A percentile compares a stretch with the other conserved stretches of the same genome.
phyloP scores from a whole-genome alignment of 768 basidiomycete genomes.

The Gloeostereum incarnatum region DNA sequence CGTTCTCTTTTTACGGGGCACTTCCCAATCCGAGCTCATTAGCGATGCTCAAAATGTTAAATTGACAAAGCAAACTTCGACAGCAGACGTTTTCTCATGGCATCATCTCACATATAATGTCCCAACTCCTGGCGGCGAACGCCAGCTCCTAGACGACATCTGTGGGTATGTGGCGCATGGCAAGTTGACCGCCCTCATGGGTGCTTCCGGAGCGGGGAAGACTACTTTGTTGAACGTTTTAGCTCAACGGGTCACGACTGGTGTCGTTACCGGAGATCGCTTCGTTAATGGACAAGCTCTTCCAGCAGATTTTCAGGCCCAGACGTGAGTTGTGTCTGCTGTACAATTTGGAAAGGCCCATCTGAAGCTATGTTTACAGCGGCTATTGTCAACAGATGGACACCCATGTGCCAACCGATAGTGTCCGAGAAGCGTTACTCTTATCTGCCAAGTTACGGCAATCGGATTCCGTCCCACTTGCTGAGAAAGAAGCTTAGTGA shows the following conservation, averaged over 20 bases:
- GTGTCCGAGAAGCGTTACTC: conserved; percentile 72
- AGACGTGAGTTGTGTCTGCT: conserved; percentile 27
- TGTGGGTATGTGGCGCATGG: conserved; percentile 79
- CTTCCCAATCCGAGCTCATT: conserved; percentile 14
- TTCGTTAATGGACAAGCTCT: conserved; percentile 45
- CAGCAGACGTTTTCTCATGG: conserved; percentile 74
- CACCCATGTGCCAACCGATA: conserved; percentile 66
- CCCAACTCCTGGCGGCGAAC: conserved; percentile 31
- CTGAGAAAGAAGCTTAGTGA: conserved; percentile 76
- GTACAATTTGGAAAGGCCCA: not conserved
- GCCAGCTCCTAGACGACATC: conserved; percentile 56
- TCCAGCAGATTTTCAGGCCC: conserved; percentile 52
- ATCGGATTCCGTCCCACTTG: conserved; percentile 49
- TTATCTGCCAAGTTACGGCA: conserved; percentile 79
- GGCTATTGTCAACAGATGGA: conserved; percentile 87
- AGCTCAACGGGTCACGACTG: conserved; percentile 38
- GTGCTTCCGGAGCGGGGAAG: conserved; percentile 40
- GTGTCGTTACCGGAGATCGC: conserved; percentile 39
- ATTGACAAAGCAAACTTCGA: conserved; percentile 5
- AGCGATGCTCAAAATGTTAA: not conserved
- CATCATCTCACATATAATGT: conserved; percentile 61
- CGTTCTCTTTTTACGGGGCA: conserved; percentile 58
- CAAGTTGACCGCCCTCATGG: conserved; percentile 74
- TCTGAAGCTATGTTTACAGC: conserved; percentile 19
- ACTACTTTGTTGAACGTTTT: conserved; percentile 53